Percentiles rank a stretch among this genome's conserved stretches.
phyloP scores from a whole-genome alignment of 805 yeast species.

The Nakazawaea sp. region DNA sequence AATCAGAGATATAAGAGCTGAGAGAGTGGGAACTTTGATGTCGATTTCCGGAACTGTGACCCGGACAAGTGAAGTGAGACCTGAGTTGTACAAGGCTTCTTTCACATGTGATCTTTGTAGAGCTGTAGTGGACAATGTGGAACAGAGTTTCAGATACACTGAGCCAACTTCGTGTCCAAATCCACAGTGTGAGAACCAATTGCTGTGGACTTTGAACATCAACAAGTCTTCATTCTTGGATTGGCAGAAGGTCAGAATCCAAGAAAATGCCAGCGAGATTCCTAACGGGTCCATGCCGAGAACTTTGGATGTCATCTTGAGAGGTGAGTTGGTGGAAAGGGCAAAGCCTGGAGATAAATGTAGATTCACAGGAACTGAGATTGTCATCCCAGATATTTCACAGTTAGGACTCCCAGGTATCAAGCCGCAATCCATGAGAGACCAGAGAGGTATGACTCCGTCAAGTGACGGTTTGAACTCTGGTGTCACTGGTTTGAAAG shows the following conservation, averaged over 20 bases:
- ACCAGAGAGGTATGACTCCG: conserved; percentile 47
- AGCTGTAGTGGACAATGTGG: conserved; percentile 80
- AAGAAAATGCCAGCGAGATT: conserved; percentile 92
- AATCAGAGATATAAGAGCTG: conserved; percentile 86
- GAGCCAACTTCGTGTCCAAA: conserved; percentile 91
- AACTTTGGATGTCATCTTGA: conserved; percentile 81
- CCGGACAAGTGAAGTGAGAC: conserved; percentile 92
- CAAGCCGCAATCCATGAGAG: conserved; percentile 76
- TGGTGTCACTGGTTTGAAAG: conserved; percentile 83
- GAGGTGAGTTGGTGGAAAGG: conserved; percentile 92
- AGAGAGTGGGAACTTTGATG: conserved; percentile 77
- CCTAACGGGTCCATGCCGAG: conserved; percentile 99
- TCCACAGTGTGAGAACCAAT: conserved; percentile 81
- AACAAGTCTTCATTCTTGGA: conserved; percentile 83
- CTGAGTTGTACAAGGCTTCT: conserved; percentile 81
- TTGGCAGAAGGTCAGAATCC: conserved; percentile 95
- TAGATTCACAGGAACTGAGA: conserved; percentile 88
- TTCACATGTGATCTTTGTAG: conserved; percentile 88
- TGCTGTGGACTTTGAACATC: conserved; percentile 78
- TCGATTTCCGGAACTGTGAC: conserved; percentile 93
- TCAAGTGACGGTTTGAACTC: conserved; percentile 62
- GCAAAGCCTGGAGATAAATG: conserved; percentile 98
- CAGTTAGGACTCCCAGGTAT: conserved; percentile 95
- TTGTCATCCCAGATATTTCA: conserved; percentile 89
- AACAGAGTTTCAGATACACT: conserved; percentile 87